These are phyloP conservation scores for Chlorella sp. DNA, from an alignment of 139 green algal genomes.

Conservation along the genomic window DNA sequence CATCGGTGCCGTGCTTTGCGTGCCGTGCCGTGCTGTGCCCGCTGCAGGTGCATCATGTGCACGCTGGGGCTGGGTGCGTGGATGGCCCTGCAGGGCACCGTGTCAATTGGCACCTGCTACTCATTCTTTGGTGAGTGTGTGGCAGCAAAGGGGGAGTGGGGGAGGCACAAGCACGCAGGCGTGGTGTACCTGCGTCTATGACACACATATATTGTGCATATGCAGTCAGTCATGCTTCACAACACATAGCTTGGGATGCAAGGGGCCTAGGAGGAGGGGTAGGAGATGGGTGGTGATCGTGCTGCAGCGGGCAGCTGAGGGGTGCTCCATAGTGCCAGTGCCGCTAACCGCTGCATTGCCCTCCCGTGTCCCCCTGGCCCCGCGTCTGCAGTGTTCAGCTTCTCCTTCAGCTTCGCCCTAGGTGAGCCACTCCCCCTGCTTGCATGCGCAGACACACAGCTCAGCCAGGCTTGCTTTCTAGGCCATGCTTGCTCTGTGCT, in stretches of 20 bases:
- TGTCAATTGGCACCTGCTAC: conserved; percentile 42
- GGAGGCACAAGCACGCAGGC: background rate
- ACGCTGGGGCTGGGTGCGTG: conserved; percentile 44
- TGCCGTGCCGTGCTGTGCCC: no score
- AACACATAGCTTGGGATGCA: no score
- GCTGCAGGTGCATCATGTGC: conserved; percentile 31
- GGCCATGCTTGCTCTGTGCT: no score
- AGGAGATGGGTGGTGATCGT: background rate
- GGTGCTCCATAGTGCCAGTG: no score
- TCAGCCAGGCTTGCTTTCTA: no score
- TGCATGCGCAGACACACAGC: no score
- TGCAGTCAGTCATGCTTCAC: no score
- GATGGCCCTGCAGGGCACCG: conserved; percentile 30
- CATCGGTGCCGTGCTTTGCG: background rate
- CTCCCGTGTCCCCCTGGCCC: no score
- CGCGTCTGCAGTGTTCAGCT: background rate
- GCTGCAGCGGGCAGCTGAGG: background rate
- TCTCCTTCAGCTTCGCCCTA: conserved; percentile 41
- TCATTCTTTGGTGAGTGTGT: conserved; percentile 39
- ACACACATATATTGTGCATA: no score
- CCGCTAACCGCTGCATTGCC: no score
- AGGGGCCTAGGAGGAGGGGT: background rate
- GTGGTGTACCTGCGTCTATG: background rate
- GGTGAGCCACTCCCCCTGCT: no score
- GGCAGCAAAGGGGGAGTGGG: no score